A percentile compares a stretch with the other conserved stretches of the same genome.
These are phyloP conservation scores for Populus alba DNA, from an alignment of 345 rosid genomes.

Conservation along the genomic window DNA sequence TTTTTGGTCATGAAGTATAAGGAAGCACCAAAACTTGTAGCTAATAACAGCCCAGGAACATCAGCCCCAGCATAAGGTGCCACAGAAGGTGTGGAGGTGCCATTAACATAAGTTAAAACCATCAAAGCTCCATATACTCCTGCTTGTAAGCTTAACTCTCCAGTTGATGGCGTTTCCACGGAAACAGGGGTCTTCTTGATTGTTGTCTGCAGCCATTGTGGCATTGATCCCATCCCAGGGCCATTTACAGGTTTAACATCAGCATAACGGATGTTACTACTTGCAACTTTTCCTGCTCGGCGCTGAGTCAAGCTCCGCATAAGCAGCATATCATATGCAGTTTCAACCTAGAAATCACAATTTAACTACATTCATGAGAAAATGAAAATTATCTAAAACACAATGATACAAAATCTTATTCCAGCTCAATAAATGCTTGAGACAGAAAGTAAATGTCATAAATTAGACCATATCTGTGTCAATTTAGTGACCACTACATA, in stretches of 20 bases:
- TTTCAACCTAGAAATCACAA: slow-evolving; percentile 60
- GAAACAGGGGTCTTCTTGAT: slow-evolving; percentile 60
- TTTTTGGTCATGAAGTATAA: slow-evolving; percentile 80
- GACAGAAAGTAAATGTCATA: background rate
- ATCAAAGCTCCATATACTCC: slow-evolving; percentile 92
- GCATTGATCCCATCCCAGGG: slow-evolving; percentile 49
- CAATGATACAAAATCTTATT: background rate
- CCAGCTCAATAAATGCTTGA: background rate
- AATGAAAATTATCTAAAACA: background rate
- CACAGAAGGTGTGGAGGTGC: slow-evolving; percentile 47
- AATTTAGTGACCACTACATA: background rate
- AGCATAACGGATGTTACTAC: slow-evolving; percentile 75
- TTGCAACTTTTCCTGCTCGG: slow-evolving; percentile 76
- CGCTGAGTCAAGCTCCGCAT: slow-evolving; percentile 93
- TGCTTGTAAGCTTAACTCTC: slow-evolving; percentile 71
- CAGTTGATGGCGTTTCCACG: slow-evolving; percentile 67
- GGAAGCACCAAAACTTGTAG: slow-evolving; percentile 87
- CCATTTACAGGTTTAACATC: slow-evolving; percentile 70
- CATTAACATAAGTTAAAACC: slow-evolving; percentile 75
- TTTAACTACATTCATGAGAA: slow-evolving; percentile 3
- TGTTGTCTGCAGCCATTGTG: slow-evolving; percentile 69
- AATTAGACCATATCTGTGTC: background rate
- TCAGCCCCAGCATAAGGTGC: slow-evolving; percentile 67
- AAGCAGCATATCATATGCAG: slow-evolving; percentile 97
- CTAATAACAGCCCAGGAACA: slow-evolving; percentile 77